Conservation (phyloP, 495 filamentous ascomycete species). For the Aspergillus diversus region DNA sequence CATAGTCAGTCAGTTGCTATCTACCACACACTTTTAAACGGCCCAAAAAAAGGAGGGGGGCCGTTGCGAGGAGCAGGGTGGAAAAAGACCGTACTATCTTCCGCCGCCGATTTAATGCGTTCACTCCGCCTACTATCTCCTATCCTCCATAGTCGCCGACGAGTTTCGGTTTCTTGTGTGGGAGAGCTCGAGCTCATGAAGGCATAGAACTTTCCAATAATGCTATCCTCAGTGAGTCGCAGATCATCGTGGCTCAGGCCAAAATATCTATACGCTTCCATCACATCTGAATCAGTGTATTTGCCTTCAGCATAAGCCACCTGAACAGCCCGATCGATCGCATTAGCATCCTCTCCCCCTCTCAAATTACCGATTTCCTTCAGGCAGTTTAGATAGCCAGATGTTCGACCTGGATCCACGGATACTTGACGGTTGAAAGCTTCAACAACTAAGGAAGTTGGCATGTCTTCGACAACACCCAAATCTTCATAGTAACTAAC, state of each 20-base stretch:
- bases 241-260: conserved; percentile 42
- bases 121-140: conserved; percentile 55
- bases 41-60: too few species aligned
- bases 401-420: conserved; percentile 33
- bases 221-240: conserved; percentile 54
- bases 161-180: conserved; percentile 52
- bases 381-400: conserved; percentile 42
- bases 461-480: conserved; percentile 49
- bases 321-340: conserved; percentile 42
- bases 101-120: conserved; percentile 56
- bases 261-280: conserved; percentile 60
- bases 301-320: conserved; percentile 45
- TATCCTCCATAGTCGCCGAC: conserved; percentile 59
- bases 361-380: conserved; percentile 39
- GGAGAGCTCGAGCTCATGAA: conserved; percentile 50
- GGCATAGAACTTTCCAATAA: conserved; percentile 61
- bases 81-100: conserved; percentile 48
- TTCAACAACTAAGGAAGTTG: conserved; percentile 38
- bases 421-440: conserved; percentile 45
- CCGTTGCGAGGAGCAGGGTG: too few species aligned
- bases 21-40: not conserved
- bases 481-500: conserved; percentile 49
- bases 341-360: conserved; percentile 38
- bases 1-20: conserved; percentile 16
- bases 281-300: conserved; percentile 55